Evolutionary conservation across 805 yeast species (phyloP).

Genomic region (Saccharomycopsis fibuligera): DNA sequence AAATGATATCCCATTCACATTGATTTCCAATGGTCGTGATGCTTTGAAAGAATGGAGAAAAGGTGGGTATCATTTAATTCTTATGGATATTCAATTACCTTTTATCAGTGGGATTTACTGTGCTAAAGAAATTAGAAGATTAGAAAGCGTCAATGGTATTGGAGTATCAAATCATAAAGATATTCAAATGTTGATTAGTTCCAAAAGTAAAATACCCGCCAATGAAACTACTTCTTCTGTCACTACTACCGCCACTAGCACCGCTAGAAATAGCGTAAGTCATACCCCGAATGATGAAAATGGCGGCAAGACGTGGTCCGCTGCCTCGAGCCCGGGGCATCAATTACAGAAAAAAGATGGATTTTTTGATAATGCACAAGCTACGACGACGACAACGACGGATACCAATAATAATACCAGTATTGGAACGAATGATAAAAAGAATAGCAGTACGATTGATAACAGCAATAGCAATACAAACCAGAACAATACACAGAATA

Average conservation of each 20-base stretch:
- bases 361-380: too few relatives aligned
- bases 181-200: constrained; percentile 1
- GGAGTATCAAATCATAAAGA: constrained; percentile 36
- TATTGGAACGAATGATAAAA: not conserved
- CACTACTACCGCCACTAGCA: not conserved
- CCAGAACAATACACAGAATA: not conserved
- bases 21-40: constrained; percentile 91
- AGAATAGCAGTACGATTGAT: not conserved
- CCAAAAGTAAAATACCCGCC: not conserved
- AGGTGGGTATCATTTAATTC: constrained; percentile 90
- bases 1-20: constrained; percentile 74
- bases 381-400: too few relatives aligned
- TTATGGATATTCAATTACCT: constrained; percentile 97
- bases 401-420: not conserved
- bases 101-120: constrained; percentile 95
- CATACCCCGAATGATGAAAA: too few relatives aligned
- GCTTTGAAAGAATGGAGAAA: constrained; percentile 91
- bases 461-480: not conserved
- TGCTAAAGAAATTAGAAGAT: constrained; percentile 79
- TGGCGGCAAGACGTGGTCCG: too few relatives aligned
- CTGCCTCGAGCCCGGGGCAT: too few relatives aligned
- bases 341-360: too few relatives aligned
- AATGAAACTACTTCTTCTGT: constrained; percentile 29
- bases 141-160: constrained; percentile 74
- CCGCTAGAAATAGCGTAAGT: not conserved